Base-by-base conservation (phyloP, 2,329 filamentous ascomycete genomes). In the Apiospora koreana region DNA sequence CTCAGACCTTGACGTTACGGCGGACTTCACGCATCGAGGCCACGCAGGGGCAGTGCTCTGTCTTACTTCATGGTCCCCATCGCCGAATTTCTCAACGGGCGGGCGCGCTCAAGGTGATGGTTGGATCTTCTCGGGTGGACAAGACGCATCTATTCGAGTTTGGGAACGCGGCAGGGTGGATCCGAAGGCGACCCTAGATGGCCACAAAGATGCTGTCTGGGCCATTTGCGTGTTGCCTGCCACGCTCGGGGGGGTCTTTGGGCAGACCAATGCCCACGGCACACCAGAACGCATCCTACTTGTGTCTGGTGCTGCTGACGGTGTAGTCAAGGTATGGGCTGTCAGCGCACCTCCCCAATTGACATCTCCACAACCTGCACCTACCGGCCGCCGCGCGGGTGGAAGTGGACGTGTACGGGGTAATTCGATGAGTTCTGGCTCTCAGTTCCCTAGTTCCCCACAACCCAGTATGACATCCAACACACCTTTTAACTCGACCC, bases 121-220 rank as follows among this genome's bases (percentile, higher is more conserved):
- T 38, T 99, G 96, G 96, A 95, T 99, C 74, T 99, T 99, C 81
- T 98, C 95, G 6, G 96, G 96, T 72, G 96, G 96, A 4, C 94
- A 98, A 80, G 96, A 99, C 81, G 91, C 93, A 23, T 97, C 94
- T 8, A 91, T 99, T 46, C 90, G 95, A 41, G 94, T 99, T 0
- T 99, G 96, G 96, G 95, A 99, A 81, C 90, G 95, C 67, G 95
- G 95, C 38, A 87, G 95, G 65, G 94, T 99, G 42, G 96, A 98
- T 79, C 94, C 96, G 9, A 98, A 98, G 81, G 94, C 94, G 2
- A 97, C 94, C 0, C 86, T 99, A 4, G 94, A 98, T 74, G 95
- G 95, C 0, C 96, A 98, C 78, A 97, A 93, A 0, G 96, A 99
- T 84, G 94, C 95, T 4, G 94, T 99, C 5, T 99, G 96, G 96